phyloP scores from a whole-genome alignment of 768 basidiomycete genomes.

The Collybiopsis luxurians region DNA sequence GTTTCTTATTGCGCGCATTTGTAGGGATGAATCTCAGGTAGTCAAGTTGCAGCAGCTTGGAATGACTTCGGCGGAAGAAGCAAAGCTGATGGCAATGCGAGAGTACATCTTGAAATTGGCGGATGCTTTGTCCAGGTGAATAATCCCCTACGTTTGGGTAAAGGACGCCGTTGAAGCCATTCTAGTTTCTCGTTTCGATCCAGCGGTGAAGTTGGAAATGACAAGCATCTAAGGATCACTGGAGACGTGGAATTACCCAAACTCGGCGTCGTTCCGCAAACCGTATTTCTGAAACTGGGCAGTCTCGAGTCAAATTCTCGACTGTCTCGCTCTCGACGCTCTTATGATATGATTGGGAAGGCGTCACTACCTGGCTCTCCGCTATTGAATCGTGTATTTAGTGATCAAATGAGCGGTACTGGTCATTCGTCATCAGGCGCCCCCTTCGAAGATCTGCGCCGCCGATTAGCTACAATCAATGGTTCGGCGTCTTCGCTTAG shows the following conservation, averaged over 20 bases:
- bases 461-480: slow-evolving; percentile 73
- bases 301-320: slow-evolving; percentile 36
- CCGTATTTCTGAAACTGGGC: slow-evolving; percentile 77
- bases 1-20: slow-evolving; percentile 1
- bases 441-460: slow-evolving; percentile 76
- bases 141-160: neutral
- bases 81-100: slow-evolving; percentile 82
- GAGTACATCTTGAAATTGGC: slow-evolving; percentile 88
- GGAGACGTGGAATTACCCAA: slow-evolving; percentile 80
- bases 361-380: slow-evolving; percentile 46
- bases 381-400: slow-evolving; percentile 44
- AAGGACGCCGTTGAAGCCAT: neutral
- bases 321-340: slow-evolving; percentile 43
- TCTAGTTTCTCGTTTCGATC: slow-evolving; percentile 66
- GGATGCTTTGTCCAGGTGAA: slow-evolving; percentile 72
- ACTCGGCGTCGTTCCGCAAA: slow-evolving; percentile 87
- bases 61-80: slow-evolving; percentile 79
- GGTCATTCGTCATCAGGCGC: slow-evolving; percentile 35
- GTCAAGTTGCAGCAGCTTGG: slow-evolving; percentile 83
- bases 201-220: slow-evolving; percentile 59
- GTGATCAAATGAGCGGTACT: slow-evolving; percentile 37
- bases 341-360: slow-evolving; percentile 36
- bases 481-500: slow-evolving; percentile 65
- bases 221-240: slow-evolving; percentile 59
- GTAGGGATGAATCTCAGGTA: slow-evolving; percentile 76